Base-by-base conservation (phyloP, 331 rosid genomes). In the Stylosanthes scabra region DNA sequence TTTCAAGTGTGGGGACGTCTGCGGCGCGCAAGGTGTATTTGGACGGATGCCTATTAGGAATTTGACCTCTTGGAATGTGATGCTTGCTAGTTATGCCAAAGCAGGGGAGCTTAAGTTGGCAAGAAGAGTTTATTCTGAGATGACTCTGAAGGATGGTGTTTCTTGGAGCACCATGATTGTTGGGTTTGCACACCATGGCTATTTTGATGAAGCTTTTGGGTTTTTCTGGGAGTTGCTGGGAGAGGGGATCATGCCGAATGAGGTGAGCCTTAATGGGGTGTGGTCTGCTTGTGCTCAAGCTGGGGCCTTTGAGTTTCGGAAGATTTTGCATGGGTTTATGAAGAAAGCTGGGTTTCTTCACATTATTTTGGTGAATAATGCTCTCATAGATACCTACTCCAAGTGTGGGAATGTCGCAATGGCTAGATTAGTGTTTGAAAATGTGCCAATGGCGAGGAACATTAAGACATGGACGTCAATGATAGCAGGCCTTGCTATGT, bases 141-240 rank as follows among this genome's bases (percentile, higher is more conserved):
- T 94, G 91, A 83, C 81, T 27, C n/a, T 80, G 57, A 86, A 81
- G 79, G 91, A 94, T 49, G 96, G 78, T 42, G 90, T 89, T 63
- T 94, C 91, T 27, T 94, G 95, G 97, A 88, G 97, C 79, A 94
- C 87, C 28, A 86, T 94, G 91, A 89, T 91, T 78, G 87, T 87
- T 75, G 98, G 93, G 82, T 88, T 86, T 83, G 78, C 91, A 63
- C 93, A 85, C 5, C 70, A 58, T 27, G 90, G 95, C 57, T 85
- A 59, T 50, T 89, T 91, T 76, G 76, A 88, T 58, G 82, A 85
- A 72, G 91, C 96, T 71, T 87, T 91, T 83, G 85, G 81, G 54
- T 69, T 86, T 84, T 94, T 94, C 81, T 77, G 91, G 90, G 84
- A 84, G 62, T 74, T 94, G 74, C 63, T 47, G 62, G 9, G 78